Percentiles rank a stretch among this genome's conserved stretches.
Conservation (phyloP, 1,284 basidiomycete species). For the Ustilago esculenta region DNA sequence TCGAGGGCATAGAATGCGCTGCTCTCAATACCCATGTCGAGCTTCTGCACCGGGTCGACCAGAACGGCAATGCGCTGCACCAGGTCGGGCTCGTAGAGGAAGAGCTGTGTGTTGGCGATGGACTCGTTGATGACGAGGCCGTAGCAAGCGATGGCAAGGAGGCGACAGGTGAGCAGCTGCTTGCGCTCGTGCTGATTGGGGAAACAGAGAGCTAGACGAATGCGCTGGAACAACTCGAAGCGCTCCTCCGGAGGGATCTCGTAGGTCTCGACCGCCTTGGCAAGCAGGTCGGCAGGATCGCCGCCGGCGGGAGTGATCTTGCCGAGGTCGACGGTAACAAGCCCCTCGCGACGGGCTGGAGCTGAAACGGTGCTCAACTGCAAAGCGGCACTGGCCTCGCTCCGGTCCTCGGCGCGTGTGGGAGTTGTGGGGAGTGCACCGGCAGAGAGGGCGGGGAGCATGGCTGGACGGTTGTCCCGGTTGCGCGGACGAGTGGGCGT, state of each 20-base stretch:
- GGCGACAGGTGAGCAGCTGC: slow-evolving; percentile 81
- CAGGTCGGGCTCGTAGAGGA: slow-evolving; percentile 93
- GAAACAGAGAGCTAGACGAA: slow-evolving; percentile 80
- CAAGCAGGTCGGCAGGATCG: slow-evolving; percentile 71
- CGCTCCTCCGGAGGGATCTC: slow-evolving; percentile 83
- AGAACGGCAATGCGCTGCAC: slow-evolving; percentile 57
- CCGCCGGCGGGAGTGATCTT: slow-evolving; percentile 21
- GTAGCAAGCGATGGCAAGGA: slow-evolving; percentile 87
- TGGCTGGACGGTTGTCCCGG: slow-evolving; percentile 33
- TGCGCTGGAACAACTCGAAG: slow-evolving; percentile 87
- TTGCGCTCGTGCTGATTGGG: slow-evolving; percentile 75
- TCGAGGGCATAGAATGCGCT: slow-evolving; percentile 89
- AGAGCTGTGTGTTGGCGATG: slow-evolving; percentile 81
- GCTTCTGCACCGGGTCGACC: slow-evolving; percentile 40
- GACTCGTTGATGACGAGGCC: slow-evolving; percentile 71
- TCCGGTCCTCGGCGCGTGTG: slow-evolving; percentile 18
- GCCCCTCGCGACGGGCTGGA: slow-evolving; percentile 46
- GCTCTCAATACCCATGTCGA: slow-evolving; percentile 71
- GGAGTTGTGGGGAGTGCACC: slow-evolving; percentile 31
- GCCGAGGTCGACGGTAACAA: slow-evolving; percentile 51
- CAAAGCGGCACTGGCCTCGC: background rate
- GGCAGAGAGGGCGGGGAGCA: slow-evolving; percentile 32
- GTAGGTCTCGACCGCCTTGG: slow-evolving; percentile 77
- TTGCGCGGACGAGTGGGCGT: slow-evolving; percentile 43
- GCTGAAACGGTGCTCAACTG: slow-evolving; percentile 8